Conservation (phyloP, 148 eudicot genomes). For the Cornus florida region DNA sequence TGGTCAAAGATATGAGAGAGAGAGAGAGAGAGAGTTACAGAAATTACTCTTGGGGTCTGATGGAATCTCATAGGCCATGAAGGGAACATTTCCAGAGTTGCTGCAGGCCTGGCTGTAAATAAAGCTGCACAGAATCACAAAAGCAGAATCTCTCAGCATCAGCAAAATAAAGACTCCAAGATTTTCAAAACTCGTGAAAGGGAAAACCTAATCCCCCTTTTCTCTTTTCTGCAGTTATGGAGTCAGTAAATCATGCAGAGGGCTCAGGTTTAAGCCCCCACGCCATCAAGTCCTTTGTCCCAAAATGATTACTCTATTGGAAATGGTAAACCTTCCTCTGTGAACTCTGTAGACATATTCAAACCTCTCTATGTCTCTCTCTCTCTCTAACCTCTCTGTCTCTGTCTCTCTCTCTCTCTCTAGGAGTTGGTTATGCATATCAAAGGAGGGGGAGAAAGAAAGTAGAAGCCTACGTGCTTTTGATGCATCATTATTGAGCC, state of each 20-base stretch:
- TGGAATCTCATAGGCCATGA: slow-evolving; percentile 96
- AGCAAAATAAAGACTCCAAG: slow-evolving; percentile 1
- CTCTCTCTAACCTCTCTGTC: slow-evolving; percentile 8
- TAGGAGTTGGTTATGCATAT: slow-evolving; percentile 37
- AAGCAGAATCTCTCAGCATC: slow-evolving; percentile 38
- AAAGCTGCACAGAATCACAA: slow-evolving; percentile 74
- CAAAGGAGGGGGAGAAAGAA: slow-evolving; percentile 30
- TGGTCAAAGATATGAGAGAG: slow-evolving; percentile 41
- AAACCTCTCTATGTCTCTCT: slow-evolving; percentile 25
- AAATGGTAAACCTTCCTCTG: slow-evolving; percentile 39
- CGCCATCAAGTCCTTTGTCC: slow-evolving; percentile 51
- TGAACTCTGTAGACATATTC: slow-evolving; percentile 37
- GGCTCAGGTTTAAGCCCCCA: slow-evolving; percentile 61
- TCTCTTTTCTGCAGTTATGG: slow-evolving; percentile 36
- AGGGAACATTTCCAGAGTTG: slow-evolving; percentile 99
- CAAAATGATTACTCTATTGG: slow-evolving; percentile 52
- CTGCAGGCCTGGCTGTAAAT: slow-evolving; percentile 75
- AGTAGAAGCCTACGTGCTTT: slow-evolving; percentile 52
- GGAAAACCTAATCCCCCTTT: slow-evolving; percentile 32
- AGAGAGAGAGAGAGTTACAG: not conserved
- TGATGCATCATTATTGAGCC: slow-evolving; percentile 60
- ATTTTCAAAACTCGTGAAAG: slow-evolving; percentile 20
- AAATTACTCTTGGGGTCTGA: slow-evolving; percentile 54
- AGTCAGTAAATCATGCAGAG: slow-evolving; percentile 43
- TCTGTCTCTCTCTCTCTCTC: slow-evolving; percentile 22